phyloP scores from a whole-genome alignment of 768 basidiomycete genomes.

The Inosperma sp. region DNA sequence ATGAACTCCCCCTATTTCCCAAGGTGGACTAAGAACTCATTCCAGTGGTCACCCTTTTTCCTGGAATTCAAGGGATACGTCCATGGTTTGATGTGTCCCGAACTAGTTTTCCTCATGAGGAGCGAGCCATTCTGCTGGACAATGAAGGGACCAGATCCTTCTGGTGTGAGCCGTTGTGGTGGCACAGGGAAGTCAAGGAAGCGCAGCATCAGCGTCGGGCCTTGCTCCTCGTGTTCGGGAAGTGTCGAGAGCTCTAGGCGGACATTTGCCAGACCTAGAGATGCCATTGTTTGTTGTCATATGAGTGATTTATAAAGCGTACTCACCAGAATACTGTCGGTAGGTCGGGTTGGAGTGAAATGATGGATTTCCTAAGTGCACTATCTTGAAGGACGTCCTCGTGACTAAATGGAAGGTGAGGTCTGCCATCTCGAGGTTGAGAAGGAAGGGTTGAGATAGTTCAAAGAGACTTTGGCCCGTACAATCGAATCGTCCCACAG shows the following conservation, averaged over 20 bases:
- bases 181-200: constrained; percentile 7
- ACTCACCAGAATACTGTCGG: constrained; percentile 2
- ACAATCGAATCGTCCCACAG: background rate
- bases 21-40: background rate
- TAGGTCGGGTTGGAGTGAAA: background rate
- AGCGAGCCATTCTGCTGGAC: background rate
- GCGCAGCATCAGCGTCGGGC: constrained; percentile 4
- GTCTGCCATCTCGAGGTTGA: background rate
- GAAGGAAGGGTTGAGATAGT: constrained; percentile 3
- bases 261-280: background rate
- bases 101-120: background rate
- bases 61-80: background rate
- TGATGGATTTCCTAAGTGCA: background rate
- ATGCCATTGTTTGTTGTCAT: background rate
- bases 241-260: constrained; percentile 2
- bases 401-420: background rate
- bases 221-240: background rate
- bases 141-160: background rate
- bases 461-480: background rate
- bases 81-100: background rate
- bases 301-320: background rate
- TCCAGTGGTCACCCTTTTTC: background rate
- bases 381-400: background rate
- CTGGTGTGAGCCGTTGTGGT: background rate
- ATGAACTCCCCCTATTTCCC: too few species aligned